A percentile compares a stretch with the other conserved stretches of the same genome.
Conservation (phyloP, 169 alveolate genomes). For the Theileria annulata region DNA sequence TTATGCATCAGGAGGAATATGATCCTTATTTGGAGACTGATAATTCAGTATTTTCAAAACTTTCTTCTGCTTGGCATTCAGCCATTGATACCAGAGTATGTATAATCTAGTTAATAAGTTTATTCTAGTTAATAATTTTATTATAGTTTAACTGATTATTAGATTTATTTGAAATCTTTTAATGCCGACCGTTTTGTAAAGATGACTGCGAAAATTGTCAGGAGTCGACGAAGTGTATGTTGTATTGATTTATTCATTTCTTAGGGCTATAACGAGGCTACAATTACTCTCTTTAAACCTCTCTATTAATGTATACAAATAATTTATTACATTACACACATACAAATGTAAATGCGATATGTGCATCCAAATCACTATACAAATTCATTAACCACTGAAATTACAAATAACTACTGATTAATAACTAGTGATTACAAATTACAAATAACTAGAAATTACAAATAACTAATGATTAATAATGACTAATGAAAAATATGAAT, state of each 20-base stretch:
- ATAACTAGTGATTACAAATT: no score
- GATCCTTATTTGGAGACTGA: constrained; percentile 31
- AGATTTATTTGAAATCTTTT: constrained; percentile 2
- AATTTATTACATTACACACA: background rate
- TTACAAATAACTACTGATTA: no score
- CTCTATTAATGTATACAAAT: background rate
- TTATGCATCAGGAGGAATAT: background rate
- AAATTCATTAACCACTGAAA: background rate
- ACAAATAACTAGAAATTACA: constrained; percentile 10
- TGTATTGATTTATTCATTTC: background rate
- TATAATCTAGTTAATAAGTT: no score
- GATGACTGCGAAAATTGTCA: constrained; percentile 5
- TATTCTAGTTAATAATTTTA: no score
- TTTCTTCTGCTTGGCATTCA: constrained; percentile 24
- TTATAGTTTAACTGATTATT: no score
- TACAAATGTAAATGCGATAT: constrained; percentile 10
- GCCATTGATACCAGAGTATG: constrained; percentile 29
- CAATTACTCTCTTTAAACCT: background rate
- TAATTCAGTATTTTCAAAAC: constrained; percentile 32
- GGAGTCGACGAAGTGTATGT: background rate
- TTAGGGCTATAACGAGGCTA: constrained; percentile 6
- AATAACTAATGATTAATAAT: constrained; percentile 19
- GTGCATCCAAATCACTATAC: background rate
- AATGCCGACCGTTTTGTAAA: background rate
- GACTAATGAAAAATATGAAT: constrained; percentile 24